Conservation (phyloP, 2,329 filamentous ascomycete genomes). For the Alternaria infectoria region DNA sequence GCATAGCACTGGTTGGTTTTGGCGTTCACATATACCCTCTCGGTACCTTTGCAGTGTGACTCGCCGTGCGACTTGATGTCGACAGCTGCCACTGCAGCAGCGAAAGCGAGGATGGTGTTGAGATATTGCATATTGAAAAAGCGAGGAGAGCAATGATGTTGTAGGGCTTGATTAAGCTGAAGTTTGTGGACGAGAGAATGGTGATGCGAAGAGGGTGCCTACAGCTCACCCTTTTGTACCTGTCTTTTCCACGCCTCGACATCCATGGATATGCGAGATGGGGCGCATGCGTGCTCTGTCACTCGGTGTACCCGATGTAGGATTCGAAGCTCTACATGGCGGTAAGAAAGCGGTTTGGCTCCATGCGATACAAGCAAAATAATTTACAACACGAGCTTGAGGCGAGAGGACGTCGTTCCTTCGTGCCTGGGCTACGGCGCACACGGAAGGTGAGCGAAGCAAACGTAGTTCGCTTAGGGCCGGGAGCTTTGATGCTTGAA, state of each 20-base stretch:
- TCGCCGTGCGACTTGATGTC: not conserved
- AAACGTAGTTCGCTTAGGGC: not conserved
- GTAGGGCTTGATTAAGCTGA: slow-evolving; percentile 1
- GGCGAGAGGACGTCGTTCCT: not conserved
- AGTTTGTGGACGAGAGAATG: not conserved
- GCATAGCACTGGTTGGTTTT: not conserved
- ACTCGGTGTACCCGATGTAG: not conserved
- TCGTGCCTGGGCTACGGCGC: not conserved
- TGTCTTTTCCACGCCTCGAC: not conserved
- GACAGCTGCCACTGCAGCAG: not conserved
- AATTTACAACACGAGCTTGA: not conserved
- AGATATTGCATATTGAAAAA: not conserved
- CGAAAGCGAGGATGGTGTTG: not conserved
- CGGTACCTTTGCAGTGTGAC: not conserved
- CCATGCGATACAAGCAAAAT: not conserved
- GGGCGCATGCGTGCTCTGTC: not conserved
- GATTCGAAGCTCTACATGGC: not conserved
- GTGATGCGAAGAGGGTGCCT: not conserved
- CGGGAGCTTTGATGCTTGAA: not conserved
- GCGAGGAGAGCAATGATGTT: not conserved
- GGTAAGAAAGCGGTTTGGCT: not conserved
- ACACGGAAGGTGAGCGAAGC: not conserved
- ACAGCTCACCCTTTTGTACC: not conserved
- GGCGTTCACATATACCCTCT: not conserved
- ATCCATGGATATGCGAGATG: not conserved